Evolutionary conservation across 306 rosid genomes (phyloP), one percentile per base, ranked within the genome.

Genomic region (Inga oerstediana): DNA sequence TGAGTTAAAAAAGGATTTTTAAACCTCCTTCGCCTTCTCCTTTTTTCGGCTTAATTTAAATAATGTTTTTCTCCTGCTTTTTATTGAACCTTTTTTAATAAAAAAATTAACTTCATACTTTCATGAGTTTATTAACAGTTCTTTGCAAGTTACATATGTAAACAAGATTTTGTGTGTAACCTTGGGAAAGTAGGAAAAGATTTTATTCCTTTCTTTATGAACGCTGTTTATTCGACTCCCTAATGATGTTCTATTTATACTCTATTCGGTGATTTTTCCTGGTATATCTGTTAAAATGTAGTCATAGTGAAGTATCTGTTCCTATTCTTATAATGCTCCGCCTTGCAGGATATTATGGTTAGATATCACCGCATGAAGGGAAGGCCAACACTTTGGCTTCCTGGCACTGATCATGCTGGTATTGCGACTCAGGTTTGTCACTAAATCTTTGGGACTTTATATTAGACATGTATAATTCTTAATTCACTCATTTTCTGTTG

Each of bases 341-440:
- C 71, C 89, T 51, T 77, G 66, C 87, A 95, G 98, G 98, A 95
- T 87, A 95, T 95, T 84, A 93, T 95, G 98, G 93, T 95, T 81
- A 89, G 98, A 86, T 93, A 95, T 83, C 85, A 95, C 76, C 94
- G 98, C 72, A 95, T 95, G 98, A 95, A 90, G 88, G 98, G 98
- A 82, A 92, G 94, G 79, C 98, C 98, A 71, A 92, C 98, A 10
- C 98, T 95, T 79, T 95, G 98, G 98, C 88, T 95, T 87, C 98
- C 98, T 8, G 98, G 98, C 84, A 90, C 98, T 70, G 98, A 95
- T 90, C 98, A 95, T 90, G 98, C 98, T 88, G 98, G 98, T 79
- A 95, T 95, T 83, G 98, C 98, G 9, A 95, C 98, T 72, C 98
- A 95, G 98, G 98, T 95, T 82, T 76, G 91, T 86, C 79, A 54